phyloP scores from a whole-genome alignment of 129 eudicot genomes.

The Scalesia atractyloides region DNA sequence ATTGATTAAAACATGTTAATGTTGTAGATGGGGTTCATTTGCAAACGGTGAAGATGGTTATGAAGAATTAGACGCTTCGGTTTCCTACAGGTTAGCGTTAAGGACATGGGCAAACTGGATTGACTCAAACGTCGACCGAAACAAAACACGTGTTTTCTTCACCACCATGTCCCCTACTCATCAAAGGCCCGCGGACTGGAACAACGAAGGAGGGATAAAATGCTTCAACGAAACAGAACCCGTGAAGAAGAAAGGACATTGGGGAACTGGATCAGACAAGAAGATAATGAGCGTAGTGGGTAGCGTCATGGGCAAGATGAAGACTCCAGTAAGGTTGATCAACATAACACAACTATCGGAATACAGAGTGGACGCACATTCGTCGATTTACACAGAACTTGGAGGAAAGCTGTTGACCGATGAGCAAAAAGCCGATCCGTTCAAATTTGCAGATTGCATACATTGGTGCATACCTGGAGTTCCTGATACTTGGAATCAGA shows the following conservation, averaged over 20 bases:
- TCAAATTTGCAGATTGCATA: conserved; percentile 87
- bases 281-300: conserved; percentile 70
- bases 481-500: conserved; percentile 95
- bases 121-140: conserved; percentile 69
- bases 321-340: conserved; percentile 65
- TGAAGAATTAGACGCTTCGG: conserved; percentile 74
- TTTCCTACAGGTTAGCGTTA: conserved; percentile 75
- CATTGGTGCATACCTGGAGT: conserved; percentile 99
- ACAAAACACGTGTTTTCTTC: conserved; percentile 75
- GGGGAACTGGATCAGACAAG: conserved; percentile 92
- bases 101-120: conserved; percentile 99
- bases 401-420: conserved; percentile 67
- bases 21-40: conserved; percentile 81
- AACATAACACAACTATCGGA: conserved; percentile 90
- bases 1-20: no score
- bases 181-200: conserved; percentile 88
- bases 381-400: conserved; percentile 75
- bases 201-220: conserved; percentile 56
- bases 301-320: conserved; percentile 61
- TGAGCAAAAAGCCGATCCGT: conserved; percentile 71
- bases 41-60: conserved; percentile 90
- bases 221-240: conserved; percentile 95
- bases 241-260: conserved; percentile 55
- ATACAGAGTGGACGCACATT: conserved; percentile 80
- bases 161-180: conserved; percentile 99